phyloP scores from a whole-genome alignment of 805 yeast species.

The Candida awuae region DNA sequence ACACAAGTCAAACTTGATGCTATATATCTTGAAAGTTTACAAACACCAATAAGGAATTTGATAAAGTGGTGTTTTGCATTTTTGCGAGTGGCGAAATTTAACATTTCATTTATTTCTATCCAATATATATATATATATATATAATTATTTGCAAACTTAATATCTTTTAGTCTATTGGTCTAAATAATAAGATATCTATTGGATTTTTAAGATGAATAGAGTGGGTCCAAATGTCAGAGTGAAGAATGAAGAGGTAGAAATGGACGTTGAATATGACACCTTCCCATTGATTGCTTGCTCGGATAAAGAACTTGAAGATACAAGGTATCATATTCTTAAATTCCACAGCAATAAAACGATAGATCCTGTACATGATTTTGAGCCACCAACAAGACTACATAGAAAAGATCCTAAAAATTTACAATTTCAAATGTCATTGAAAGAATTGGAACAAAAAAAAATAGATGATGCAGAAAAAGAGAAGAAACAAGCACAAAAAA shows the following conservation, averaged over 20 bases:
- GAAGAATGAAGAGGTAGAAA: conserved; percentile 2
- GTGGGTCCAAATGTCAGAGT: no score
- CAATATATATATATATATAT: no score
- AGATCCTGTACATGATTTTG: conserved; percentile 64
- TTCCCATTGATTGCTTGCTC: conserved; percentile 66
- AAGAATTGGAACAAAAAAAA: conserved; percentile 62
- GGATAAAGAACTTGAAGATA: conserved; percentile 59
- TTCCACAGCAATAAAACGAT: conserved; percentile 68
- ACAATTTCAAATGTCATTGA: conserved; percentile 75
- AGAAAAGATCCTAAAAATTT: conserved; percentile 89
- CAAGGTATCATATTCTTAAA: conserved; percentile 72
- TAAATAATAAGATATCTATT: no score
- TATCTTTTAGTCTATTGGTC: no score
- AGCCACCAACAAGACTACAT: conserved; percentile 78
- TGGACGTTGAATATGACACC: conserved; percentile 28
- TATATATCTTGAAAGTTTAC: no score
- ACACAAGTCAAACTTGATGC: no score
- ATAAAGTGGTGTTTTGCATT: no score
- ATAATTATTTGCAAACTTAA: no score
- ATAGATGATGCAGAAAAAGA: conserved; percentile 38
- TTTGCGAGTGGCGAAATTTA: conserved; percentile 4
- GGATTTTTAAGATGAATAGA: no score
- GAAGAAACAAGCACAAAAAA: conserved; percentile 30
- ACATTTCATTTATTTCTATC: no score
- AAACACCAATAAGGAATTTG: no score